Evolutionary conservation across 306 rosid species (phyloP).

Genomic region (Trifolium fragiferum): DNA sequence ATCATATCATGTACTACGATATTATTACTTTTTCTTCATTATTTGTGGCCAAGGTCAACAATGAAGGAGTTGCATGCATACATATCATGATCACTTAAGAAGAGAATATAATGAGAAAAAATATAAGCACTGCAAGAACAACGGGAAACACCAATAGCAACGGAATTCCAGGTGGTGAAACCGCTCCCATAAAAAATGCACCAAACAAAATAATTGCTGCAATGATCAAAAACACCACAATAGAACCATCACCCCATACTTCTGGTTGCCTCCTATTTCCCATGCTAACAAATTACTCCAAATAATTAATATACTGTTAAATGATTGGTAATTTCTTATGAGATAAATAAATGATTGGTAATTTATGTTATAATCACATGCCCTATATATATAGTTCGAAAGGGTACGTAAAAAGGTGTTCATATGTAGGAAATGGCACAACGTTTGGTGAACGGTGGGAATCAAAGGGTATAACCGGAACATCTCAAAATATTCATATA

Average conservation of each 20-base stretch:
- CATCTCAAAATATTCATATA: neutral
- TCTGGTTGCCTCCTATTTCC: slow-evolving; percentile 42
- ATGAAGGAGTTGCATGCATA: neutral
- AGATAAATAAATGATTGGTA: neutral
- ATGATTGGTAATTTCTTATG: neutral
- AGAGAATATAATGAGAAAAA: slow-evolving; percentile 27
- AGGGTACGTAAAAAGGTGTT: slow-evolving; percentile 7
- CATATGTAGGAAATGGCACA: neutral
- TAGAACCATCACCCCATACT: slow-evolving; percentile 49
- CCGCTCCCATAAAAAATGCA: slow-evolving; percentile 15
- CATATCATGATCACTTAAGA: neutral
- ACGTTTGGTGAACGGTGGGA: neutral
- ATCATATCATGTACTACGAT: no score
- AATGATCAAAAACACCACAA: neutral
- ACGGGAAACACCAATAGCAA: slow-evolving; percentile 37
- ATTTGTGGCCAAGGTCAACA: neutral
- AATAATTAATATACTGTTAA: neutral
- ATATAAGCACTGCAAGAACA: slow-evolving; percentile 3
- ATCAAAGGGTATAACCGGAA: neutral
- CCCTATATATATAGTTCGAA: neutral
- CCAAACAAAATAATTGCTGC: slow-evolving; percentile 23
- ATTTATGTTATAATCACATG: neutral
- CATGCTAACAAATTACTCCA: neutral
- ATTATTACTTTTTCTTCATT: no score
- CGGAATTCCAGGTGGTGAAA: slow-evolving; percentile 38